Evolutionary conservation across 805 yeast species (phyloP).

Genomic region (Schwanniomyces polymorphus): DNA sequence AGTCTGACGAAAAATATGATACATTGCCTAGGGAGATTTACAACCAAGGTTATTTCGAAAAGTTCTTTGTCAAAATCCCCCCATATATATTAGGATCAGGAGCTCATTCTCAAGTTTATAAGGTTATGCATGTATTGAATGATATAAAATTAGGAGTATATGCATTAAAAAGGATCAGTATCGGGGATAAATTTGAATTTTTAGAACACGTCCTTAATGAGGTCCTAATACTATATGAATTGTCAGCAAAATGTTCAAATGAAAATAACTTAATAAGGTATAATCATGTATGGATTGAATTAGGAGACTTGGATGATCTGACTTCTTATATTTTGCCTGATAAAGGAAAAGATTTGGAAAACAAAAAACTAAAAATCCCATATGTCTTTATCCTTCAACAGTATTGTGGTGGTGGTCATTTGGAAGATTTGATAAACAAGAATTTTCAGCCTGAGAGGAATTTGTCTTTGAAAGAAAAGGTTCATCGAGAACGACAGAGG

Average conservation of each 20-base stretch:
- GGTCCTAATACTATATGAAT: constrained; percentile 66
- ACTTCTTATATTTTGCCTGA: constrained; percentile 21
- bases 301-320: constrained; percentile 54
- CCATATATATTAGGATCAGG: constrained; percentile 69
- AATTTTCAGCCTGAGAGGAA: constrained; percentile 21
- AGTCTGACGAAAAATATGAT: constrained; percentile 2
- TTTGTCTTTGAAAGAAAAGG: constrained; percentile 25
- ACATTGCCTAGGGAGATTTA: constrained; percentile 57
- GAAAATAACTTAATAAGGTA: constrained; percentile 70
- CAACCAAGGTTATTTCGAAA: constrained; percentile 78
- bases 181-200: constrained; percentile 74
- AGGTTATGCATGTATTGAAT: constrained; percentile 79
- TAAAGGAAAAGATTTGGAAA: constrained; percentile 4
- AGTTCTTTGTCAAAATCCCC: constrained; percentile 63
- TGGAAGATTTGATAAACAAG: constrained; percentile 58
- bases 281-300: constrained; percentile 91
- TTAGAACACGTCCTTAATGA: constrained; percentile 72
- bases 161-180: constrained; percentile 83
- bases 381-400: constrained; percentile 83
- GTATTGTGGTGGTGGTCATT: constrained; percentile 85
- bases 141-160: constrained; percentile 71
- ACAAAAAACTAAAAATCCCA: constrained; percentile 40
- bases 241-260: constrained; percentile 44
- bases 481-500: constrained; percentile 24
- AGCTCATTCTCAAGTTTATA: constrained; percentile 79